Evolutionary conservation across 2,329 filamentous ascomycete genomes (phyloP).

Genomic region (Remersonia thermophila): DNA sequence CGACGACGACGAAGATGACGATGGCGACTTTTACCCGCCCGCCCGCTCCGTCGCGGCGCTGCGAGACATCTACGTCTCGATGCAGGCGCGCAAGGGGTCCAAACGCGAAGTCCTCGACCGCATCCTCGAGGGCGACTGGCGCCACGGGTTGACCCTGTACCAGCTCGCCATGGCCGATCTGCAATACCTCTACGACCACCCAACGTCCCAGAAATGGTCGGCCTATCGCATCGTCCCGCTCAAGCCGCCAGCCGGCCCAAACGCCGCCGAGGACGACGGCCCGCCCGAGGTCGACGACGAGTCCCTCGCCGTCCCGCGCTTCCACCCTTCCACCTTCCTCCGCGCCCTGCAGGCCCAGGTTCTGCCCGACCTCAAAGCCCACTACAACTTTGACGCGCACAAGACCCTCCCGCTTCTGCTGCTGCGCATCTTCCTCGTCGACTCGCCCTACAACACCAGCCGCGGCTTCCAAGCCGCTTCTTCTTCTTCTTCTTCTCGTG

Average conservation of each 20-base stretch:
- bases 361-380: slow-evolving; percentile 67
- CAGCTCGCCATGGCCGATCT: slow-evolving; percentile 59
- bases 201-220: slow-evolving; percentile 50
- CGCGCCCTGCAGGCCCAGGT: slow-evolving; percentile 63
- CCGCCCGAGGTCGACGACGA: slow-evolving; percentile 31
- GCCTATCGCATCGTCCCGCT: slow-evolving; percentile 47
- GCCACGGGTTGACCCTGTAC: slow-evolving; percentile 50
- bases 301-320: slow-evolving; percentile 49
- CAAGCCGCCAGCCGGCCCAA: slow-evolving; percentile 12
- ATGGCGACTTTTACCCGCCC: slow-evolving; percentile 54
- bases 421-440: slow-evolving; percentile 66
- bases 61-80: slow-evolving; percentile 48
- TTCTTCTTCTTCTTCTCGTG: too few species aligned
- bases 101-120: slow-evolving; percentile 52
- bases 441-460: slow-evolving; percentile 64
- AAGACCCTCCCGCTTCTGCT: slow-evolving; percentile 56
- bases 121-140: slow-evolving; percentile 57
- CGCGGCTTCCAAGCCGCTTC: slow-evolving; percentile 31
- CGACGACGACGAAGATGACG: slow-evolving; percentile 42
- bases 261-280: slow-evolving; percentile 25
- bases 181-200: slow-evolving; percentile 53
- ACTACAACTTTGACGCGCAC: slow-evolving; percentile 69
- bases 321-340: slow-evolving; percentile 71
- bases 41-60: slow-evolving; percentile 53
- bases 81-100: slow-evolving; percentile 48